phyloP scores from a whole-genome alignment of 345 rosid species.

The Bruguiera gymnorhiza region DNA sequence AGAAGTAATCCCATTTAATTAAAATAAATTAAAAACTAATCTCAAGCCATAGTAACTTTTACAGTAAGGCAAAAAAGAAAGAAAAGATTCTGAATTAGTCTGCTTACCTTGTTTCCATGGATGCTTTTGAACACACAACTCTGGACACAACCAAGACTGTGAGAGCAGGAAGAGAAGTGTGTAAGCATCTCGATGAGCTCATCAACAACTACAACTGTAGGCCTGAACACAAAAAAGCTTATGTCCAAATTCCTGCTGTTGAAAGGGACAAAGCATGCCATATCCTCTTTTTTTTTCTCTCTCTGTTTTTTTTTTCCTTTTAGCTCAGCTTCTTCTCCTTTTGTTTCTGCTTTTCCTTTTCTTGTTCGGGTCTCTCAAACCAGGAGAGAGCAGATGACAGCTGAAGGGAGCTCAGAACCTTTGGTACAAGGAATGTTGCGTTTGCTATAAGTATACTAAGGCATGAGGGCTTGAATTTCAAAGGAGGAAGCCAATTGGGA shows the following conservation, averaged over 20 bases:
- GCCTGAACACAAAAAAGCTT: constrained; percentile 40
- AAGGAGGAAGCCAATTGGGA: neutral
- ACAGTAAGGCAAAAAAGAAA: no score
- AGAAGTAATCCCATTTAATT: no score
- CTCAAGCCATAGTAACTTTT: no score
- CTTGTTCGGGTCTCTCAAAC: neutral
- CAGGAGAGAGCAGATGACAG: neutral
- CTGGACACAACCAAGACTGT: constrained; percentile 49
- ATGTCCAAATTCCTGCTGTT: constrained; percentile 40
- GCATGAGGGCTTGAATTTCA: neutral
- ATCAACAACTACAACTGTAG: constrained; percentile 38
- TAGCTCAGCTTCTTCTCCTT: neutral
- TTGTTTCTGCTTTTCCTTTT: no score
- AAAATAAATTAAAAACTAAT: no score
- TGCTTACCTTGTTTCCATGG: constrained; percentile 56
- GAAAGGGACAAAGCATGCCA: constrained; percentile 51
- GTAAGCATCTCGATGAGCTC: constrained; percentile 39
- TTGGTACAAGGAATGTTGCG: neutral
- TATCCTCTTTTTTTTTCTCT: neutral
- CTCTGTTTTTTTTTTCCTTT: neutral
- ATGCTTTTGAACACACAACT: constrained; percentile 57
- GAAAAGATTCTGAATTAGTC: no score
- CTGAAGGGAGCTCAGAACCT: neutral
- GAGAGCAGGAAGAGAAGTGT: constrained; percentile 33
- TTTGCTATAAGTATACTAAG: neutral